Conservation (phyloP, 2,329 filamentous ascomycete genomes). For the Fusarium solani-melongenae region DNA sequence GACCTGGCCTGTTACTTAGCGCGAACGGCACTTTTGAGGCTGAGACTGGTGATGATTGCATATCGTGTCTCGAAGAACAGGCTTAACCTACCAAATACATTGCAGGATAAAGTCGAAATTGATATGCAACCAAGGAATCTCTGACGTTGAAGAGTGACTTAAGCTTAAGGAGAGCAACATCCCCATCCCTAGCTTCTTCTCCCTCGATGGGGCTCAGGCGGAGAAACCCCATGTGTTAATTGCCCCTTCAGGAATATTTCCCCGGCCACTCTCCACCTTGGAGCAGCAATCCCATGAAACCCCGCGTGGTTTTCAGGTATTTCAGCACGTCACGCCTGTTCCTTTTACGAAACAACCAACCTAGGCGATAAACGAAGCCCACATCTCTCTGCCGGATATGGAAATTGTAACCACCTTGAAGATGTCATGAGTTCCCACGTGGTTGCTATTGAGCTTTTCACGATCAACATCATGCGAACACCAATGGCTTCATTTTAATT, state of each 20-base stretch:
- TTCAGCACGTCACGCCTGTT: background rate
- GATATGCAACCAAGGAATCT: background rate
- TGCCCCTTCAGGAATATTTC: background rate
- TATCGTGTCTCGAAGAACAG: too few species aligned
- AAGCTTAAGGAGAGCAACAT: background rate
- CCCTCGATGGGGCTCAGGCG: too few species aligned
- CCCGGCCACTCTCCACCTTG: background rate
- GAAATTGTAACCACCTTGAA: background rate
- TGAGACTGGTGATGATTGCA: background rate
- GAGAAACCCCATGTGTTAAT: background rate
- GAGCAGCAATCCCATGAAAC: background rate
- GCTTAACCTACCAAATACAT: too few species aligned
- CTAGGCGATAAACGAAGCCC: background rate
- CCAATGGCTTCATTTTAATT: background rate
- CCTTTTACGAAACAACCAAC: background rate
- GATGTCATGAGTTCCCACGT: background rate
- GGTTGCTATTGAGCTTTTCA: background rate
- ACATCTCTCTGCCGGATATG: background rate
- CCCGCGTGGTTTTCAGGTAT: background rate
- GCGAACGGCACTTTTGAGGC: background rate
- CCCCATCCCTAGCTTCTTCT: too few species aligned
- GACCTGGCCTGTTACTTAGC: background rate
- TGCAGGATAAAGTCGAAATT: too few species aligned
- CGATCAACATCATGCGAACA: background rate
- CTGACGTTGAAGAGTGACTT: background rate